A percentile compares a stretch with the other conserved stretches of the same genome.
phyloP scores from a whole-genome alignment of 495 filamentous ascomycete genomes.

The Penicillium cosmopolitanum region DNA sequence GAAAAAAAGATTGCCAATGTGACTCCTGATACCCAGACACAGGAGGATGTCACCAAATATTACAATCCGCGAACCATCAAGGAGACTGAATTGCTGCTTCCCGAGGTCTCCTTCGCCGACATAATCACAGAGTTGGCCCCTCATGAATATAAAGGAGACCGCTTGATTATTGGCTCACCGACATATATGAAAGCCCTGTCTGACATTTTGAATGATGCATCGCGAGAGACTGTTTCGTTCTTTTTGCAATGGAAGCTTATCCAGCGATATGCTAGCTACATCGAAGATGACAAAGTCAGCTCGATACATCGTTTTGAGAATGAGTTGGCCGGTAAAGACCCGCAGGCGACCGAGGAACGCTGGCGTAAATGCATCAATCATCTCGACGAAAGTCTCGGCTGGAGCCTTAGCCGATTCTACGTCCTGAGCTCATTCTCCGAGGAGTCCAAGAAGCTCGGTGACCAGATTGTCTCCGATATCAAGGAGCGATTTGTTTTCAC shows the following conservation, averaged over 20 bases:
- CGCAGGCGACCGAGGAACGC: constrained; percentile 63
- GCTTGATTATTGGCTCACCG: constrained; percentile 62
- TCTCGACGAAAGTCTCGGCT: constrained; percentile 60
- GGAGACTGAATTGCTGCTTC: constrained; percentile 55
- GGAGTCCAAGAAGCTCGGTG: constrained; percentile 65
- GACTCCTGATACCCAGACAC: constrained; percentile 60
- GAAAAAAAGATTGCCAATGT: constrained; percentile 63
- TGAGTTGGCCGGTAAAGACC: constrained; percentile 60
- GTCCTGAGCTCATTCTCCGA: constrained; percentile 66
- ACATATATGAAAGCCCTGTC: constrained; percentile 57
- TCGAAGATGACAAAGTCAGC: constrained; percentile 62
- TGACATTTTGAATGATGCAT: constrained; percentile 48
- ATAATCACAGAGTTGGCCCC: constrained; percentile 60
- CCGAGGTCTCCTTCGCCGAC: constrained; percentile 55
- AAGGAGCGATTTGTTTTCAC: constrained; percentile 65
- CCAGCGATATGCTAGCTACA: constrained; percentile 48
- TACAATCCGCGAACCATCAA: constrained; percentile 60
- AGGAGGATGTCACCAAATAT: constrained; percentile 61
- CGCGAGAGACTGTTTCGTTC: constrained; percentile 52
- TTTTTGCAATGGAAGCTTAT: constrained; percentile 68
- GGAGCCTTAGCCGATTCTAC: constrained; percentile 68
- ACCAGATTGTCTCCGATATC: constrained; percentile 71
- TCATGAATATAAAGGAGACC: constrained; percentile 47
- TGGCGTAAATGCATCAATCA: constrained; percentile 69
- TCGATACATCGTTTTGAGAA: constrained; percentile 64